phyloP scores from a whole-genome alignment of 208 protist genomes.

The Trypanosoma avium region DNA sequence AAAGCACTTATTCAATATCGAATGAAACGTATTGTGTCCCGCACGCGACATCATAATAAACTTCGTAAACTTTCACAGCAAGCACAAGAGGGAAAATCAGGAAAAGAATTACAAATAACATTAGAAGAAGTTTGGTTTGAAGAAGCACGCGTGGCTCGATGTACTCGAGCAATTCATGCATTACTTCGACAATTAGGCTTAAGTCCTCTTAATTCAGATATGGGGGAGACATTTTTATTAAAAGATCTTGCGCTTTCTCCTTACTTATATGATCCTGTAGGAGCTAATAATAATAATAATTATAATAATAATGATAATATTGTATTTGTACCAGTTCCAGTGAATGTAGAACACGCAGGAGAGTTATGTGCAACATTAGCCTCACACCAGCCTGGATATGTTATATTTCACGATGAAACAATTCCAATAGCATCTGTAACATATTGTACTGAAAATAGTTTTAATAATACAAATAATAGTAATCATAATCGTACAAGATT shows the following conservation, averaged over 20 bases:
- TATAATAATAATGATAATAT: slow-evolving; percentile 6
- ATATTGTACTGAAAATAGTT: no score
- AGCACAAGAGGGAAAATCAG: neutral
- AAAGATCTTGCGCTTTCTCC: slow-evolving; percentile 30
- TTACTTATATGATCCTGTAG: slow-evolving; percentile 17
- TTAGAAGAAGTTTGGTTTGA: slow-evolving; percentile 5
- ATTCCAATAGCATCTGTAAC: slow-evolving; percentile 33
- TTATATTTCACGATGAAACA: slow-evolving; percentile 38
- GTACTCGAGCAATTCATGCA: slow-evolving; percentile 15
- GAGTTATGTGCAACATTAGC: slow-evolving; percentile 18
- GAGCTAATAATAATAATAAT: no score
- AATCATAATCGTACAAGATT: neutral
- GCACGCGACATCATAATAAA: slow-evolving; percentile 7
- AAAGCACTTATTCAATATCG: slow-evolving; percentile 19
- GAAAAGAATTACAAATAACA: slow-evolving; percentile 1
- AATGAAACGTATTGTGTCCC: slow-evolving; percentile 22
- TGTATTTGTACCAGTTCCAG: slow-evolving; percentile 27
- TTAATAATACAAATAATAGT: no score
- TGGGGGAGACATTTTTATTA: slow-evolving; percentile 11
- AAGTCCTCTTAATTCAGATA: neutral
- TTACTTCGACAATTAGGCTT: slow-evolving; percentile 13
- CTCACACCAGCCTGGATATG: slow-evolving; percentile 22
- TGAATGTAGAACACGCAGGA: slow-evolving; percentile 9
- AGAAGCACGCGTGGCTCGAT: slow-evolving; percentile 2
- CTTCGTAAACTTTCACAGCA: slow-evolving; percentile 12